phyloP scores from a whole-genome alignment of 192 early-diverging fungal species.

The Phycomyces nitens region DNA sequence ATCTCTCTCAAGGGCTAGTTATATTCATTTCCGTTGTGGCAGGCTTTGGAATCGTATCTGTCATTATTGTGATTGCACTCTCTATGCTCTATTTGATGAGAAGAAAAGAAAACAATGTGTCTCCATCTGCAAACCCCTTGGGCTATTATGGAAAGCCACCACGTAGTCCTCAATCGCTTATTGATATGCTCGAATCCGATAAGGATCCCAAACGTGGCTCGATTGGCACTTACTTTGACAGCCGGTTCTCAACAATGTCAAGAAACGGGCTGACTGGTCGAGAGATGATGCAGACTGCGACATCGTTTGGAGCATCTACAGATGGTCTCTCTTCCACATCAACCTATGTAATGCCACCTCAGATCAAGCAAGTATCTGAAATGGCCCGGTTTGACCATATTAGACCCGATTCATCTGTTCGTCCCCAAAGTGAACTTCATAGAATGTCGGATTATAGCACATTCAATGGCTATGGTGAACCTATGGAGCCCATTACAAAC shows the following conservation, averaged over 20 bases:
- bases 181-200: constrained; percentile 20
- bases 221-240: neutral
- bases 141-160: constrained; percentile 35
- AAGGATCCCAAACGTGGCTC: neutral
- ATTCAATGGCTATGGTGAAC: neutral
- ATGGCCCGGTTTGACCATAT: neutral
- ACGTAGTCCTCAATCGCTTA: constrained; percentile 25
- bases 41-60: constrained; percentile 58
- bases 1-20: constrained; percentile 53
- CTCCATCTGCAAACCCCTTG: constrained; percentile 13
- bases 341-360: neutral
- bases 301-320: neutral
- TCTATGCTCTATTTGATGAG: constrained; percentile 39
- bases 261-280: neutral
- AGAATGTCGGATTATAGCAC: neutral
- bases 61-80: constrained; percentile 62
- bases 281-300: neutral
- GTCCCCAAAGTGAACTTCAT: neutral
- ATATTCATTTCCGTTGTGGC: constrained; percentile 66
- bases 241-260: neutral
- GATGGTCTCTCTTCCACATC: neutral
- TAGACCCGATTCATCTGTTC: neutral
- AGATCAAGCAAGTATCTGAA: neutral
- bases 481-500: too few species aligned
- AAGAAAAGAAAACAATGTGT: constrained; percentile 17